Conservation (phyloP, 164 flowering plant species). For the Macadamia integrifolia region DNA sequence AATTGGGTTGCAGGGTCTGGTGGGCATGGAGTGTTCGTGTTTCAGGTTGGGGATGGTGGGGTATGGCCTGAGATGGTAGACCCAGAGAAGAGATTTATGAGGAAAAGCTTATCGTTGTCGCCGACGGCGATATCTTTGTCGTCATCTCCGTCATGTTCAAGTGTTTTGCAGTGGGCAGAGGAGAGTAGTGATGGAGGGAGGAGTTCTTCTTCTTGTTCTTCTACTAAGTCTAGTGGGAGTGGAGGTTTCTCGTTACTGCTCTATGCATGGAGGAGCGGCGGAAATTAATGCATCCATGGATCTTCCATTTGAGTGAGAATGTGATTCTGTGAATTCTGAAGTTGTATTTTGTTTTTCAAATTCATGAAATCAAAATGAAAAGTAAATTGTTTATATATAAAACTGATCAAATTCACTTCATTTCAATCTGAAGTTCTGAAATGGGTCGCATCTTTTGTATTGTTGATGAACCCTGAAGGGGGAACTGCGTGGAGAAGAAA, state of each 20-base stretch:
- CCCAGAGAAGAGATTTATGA: slow-evolving; percentile 61
- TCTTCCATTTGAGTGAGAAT: not conserved
- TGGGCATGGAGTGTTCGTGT: slow-evolving; percentile 58
- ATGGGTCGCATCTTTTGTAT: no score
- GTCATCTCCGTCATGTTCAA: slow-evolving; percentile 51
- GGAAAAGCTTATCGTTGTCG: slow-evolving; percentile 39
- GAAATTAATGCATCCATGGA: not conserved
- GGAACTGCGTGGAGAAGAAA: no score
- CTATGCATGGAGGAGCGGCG: slow-evolving; percentile 60
- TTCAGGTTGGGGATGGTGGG: slow-evolving; percentile 63
- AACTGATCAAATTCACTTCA: no score
- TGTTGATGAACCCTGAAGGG: no score
- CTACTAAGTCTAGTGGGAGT: slow-evolving; percentile 40
- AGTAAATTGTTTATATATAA: no score
- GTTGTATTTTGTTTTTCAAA: no score
- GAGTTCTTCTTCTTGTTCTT: slow-evolving; percentile 52
- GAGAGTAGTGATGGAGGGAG: slow-evolving; percentile 66
- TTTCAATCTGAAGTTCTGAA: no score
- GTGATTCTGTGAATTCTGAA: no score
- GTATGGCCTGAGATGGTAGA: slow-evolving; percentile 70
- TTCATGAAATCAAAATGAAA: no score
- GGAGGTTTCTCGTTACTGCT: slow-evolving; percentile 55
- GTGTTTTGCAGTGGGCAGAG: slow-evolving; percentile 73
- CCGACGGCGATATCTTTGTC: slow-evolving; percentile 18
- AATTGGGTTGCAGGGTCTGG: slow-evolving; percentile 45